Evolutionary conservation across 768 basidiomycete species (phyloP), one percentile per base, ranked within the genome.

Genomic region (Suillus americanus): DNA sequence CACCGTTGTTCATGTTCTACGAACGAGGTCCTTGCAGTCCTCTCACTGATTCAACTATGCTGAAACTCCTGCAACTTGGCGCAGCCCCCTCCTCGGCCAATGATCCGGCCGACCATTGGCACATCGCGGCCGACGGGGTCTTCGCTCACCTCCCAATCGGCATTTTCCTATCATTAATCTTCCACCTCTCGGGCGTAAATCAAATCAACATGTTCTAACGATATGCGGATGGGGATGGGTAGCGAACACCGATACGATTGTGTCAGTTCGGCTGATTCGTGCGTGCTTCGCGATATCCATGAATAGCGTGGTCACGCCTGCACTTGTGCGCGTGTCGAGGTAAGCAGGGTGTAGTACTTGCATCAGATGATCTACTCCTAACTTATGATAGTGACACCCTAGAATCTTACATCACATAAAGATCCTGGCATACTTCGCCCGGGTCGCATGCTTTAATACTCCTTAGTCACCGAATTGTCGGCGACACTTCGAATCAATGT

Each of bases 191-290:
- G 25, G 40, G 57, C 38, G 57, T 28, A 41, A 20, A 59, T 59
- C 57, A 59, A 59, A 59, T 41, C 5, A 28, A 59, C 57, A 7
- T 40, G 25, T 41, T 30, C 57, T 59, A 43, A 59, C 57, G 57
- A 41, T 28, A 59, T 41, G 25, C 40, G 57, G 38, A 28, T 20
- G 25, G 38, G 57, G 38, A 28, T 20, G 25, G 38, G 18, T 28
- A 41, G 57, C 38, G 28, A 59, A 59, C 25, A 18, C 25, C 18
- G 40, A 41, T 59, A 43, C 18, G 25, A 59, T 59, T 2, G 40
- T 1, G 38, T 40, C 25, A 57, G 30, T 20, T 25, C 23, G 25
- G 16, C 55, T 9, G 14, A 40, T 23, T 28, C 56, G 10, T 30
- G 57, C 4, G 25, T 41, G 57, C 40, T 59, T 59, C 57, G 25